Evolutionary conservation across 306 rosid species (phyloP).

Genomic region (Cicer judaicum): DNA sequence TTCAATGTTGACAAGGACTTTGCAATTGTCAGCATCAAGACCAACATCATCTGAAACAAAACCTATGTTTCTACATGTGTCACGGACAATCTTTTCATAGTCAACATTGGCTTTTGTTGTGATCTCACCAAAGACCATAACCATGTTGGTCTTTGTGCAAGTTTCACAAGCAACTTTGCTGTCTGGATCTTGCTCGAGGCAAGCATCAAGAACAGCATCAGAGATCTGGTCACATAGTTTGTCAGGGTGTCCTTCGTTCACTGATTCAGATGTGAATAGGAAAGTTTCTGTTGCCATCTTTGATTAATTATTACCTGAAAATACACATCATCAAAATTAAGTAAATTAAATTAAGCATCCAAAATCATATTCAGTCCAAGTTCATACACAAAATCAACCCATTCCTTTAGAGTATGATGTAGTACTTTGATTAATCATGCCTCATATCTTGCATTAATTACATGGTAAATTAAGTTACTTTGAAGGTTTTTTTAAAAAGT

Average conservation of each 20-base stretch:
- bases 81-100: conserved; percentile 55
- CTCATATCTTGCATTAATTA: background rate
- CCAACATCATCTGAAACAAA: conserved; percentile 59
- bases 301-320: conserved; percentile 2
- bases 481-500: background rate
- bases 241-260: conserved; percentile 64
- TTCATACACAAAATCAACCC: too few relatives aligned
- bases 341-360: background rate
- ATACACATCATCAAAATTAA: background rate
- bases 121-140: conserved; percentile 58
- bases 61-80: conserved; percentile 53
- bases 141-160: conserved; percentile 60
- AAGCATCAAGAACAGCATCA: conserved; percentile 55
- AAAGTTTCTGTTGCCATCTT: conserved; percentile 49
- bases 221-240: conserved; percentile 61
- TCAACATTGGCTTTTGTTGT: conserved; percentile 55
- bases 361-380: background rate
- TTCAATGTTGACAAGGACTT: conserved; percentile 55
- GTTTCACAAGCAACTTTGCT: conserved; percentile 60
- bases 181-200: conserved; percentile 54
- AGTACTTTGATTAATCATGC: background rate
- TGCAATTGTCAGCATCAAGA: conserved; percentile 57
- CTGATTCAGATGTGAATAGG: conserved; percentile 58
- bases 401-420: background rate
- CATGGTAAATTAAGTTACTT: background rate